These are phyloP conservation scores for Sclerotiophoma versabilis DNA, from an alignment of 2,329 filamentous ascomycete genomes.

Conservation along the genomic window DNA sequence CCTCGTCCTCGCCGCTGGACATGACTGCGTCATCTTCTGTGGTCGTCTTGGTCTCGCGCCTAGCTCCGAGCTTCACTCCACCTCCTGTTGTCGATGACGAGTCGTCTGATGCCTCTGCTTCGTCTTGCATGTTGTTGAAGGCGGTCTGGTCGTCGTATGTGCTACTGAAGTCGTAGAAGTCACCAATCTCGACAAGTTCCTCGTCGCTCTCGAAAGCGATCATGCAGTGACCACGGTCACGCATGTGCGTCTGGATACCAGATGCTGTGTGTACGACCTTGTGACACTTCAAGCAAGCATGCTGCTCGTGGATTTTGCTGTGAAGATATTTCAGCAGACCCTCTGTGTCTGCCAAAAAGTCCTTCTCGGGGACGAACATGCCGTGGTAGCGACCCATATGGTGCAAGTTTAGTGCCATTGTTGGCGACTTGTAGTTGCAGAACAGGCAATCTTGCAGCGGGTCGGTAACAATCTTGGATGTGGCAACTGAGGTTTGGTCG, in stretches of 20 bases:
- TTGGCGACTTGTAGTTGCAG: slow-evolving; percentile 86
- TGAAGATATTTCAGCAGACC: slow-evolving; percentile 81
- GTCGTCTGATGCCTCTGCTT: slow-evolving; percentile 57
- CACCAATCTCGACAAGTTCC: slow-evolving; percentile 91
- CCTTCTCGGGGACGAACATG: slow-evolving; percentile 92
- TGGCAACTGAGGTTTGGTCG: slow-evolving; percentile 43
- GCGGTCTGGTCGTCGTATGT: slow-evolving; percentile 86
- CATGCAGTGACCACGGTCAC: slow-evolving; percentile 95
- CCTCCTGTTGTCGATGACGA: slow-evolving; percentile 54
- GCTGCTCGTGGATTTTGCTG: slow-evolving; percentile 77
- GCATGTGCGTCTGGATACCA: slow-evolving; percentile 95
- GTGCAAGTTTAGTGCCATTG: slow-evolving; percentile 74
- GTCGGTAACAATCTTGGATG: slow-evolving; percentile 45
- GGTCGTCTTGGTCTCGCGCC: slow-evolving; percentile 58
- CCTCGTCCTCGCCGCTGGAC: slow-evolving; percentile 66
- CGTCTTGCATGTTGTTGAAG: slow-evolving; percentile 59
- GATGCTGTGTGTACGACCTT: slow-evolving; percentile 79
- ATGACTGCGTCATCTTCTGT: slow-evolving; percentile 46
- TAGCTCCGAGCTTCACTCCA: slow-evolving; percentile 74
- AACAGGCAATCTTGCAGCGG: slow-evolving; percentile 74
- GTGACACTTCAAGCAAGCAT: slow-evolving; percentile 88
- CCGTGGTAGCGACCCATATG: slow-evolving; percentile 95
- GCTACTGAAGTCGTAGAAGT: slow-evolving; percentile 96
- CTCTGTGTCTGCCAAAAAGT: slow-evolving; percentile 82
- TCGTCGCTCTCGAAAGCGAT: slow-evolving; percentile 89